These are phyloP conservation scores for Citrus australasica DNA, from an alignment of 345 rosid species.

Conservation along the genomic window DNA sequence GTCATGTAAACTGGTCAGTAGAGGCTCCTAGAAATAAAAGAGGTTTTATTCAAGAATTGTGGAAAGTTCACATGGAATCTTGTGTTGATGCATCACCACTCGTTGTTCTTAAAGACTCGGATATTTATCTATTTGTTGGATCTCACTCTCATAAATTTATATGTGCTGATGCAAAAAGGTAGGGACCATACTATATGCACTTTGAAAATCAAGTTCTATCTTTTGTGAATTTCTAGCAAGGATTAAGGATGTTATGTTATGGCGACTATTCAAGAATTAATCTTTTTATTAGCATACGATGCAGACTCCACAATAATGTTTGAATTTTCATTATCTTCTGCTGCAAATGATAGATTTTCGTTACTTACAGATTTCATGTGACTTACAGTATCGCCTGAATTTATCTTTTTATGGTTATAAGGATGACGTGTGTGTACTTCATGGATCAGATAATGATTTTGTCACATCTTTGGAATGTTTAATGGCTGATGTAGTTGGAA, in stretches of 20 bases:
- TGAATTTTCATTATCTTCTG: background rate
- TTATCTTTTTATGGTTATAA: background rate
- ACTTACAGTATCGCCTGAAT: background rate
- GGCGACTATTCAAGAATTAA: background rate
- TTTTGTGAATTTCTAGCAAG: background rate
- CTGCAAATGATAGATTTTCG: background rate
- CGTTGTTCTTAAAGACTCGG: slow-evolving; percentile 51
- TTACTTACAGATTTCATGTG: background rate
- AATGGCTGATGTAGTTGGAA: background rate
- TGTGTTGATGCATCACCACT: slow-evolving; percentile 96
- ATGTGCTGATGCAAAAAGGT: slow-evolving; percentile 76
- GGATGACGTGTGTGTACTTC: no score
- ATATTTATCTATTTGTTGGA: slow-evolving; percentile 76
- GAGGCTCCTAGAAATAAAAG: slow-evolving; percentile 41
- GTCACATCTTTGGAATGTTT: background rate
- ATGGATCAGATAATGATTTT: background rate
- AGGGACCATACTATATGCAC: slow-evolving; percentile 3
- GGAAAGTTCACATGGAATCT: slow-evolving; percentile 89
- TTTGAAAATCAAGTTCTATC: background rate
- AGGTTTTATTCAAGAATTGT: slow-evolving; percentile 50
- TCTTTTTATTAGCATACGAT: background rate
- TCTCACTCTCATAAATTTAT: slow-evolving; percentile 78
- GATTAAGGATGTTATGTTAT: background rate
- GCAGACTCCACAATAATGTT: background rate
- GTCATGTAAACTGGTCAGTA: slow-evolving; percentile 29